These are phyloP conservation scores for Eucalyptus lansdowneana DNA, from an alignment of 345 rosid genomes.

Conservation along the genomic window DNA sequence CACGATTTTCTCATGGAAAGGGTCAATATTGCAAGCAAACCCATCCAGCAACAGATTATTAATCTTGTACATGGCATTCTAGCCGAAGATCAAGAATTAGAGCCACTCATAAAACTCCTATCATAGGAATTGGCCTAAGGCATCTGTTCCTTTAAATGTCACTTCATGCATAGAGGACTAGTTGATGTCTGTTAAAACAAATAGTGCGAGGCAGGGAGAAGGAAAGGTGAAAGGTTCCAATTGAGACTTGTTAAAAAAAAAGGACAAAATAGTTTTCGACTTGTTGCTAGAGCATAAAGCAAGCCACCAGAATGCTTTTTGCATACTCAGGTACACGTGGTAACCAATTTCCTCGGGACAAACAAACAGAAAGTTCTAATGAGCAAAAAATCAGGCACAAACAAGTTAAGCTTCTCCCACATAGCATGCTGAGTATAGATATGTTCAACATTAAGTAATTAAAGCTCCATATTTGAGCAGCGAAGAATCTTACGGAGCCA, in stretches of 20 bases:
- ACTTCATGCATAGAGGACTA: not conserved
- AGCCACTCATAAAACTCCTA: not conserved
- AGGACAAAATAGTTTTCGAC: not conserved
- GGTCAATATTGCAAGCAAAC: not conserved
- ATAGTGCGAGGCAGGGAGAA: not conserved
- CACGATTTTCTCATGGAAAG: not conserved
- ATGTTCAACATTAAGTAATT: not conserved
- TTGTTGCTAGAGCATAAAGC: not conserved
- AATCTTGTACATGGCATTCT: not conserved
- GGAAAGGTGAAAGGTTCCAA: not conserved
- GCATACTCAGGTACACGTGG: not conserved
- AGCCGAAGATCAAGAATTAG: not conserved
- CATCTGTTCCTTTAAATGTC: not conserved
- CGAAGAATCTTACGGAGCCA: constrained; percentile 33
- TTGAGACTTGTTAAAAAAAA: not conserved
- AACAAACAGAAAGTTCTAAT: not conserved
- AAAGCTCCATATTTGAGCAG: not conserved
- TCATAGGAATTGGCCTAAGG: not conserved
- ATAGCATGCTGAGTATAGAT: not conserved
- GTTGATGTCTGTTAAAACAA: not conserved
- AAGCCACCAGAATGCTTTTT: not conserved
- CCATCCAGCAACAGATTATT: not conserved
- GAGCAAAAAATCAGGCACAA: not conserved
- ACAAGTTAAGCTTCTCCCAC: not conserved
- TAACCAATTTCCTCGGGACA: not conserved